phyloP scores from a whole-genome alignment of 805 yeast genomes.

The Starmerella potacharoeniae region DNA sequence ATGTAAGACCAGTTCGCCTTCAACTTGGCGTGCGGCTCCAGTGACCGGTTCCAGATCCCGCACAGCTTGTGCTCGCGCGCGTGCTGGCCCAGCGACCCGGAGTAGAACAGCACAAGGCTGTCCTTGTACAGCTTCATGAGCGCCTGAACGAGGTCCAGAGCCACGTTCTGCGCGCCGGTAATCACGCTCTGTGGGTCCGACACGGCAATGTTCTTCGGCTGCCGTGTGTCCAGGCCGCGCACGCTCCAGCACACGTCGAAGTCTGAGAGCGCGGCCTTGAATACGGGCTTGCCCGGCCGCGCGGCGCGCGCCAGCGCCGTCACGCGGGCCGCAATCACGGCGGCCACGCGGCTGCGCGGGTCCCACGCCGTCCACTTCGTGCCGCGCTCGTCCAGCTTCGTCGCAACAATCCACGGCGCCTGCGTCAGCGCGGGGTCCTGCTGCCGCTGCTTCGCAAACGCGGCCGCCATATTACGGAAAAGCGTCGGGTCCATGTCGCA shows the following conservation, averaged over 20 bases:
- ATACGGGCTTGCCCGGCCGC: constrained; percentile 39
- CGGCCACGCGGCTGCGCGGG: constrained; percentile 34
- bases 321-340: constrained; percentile 76
- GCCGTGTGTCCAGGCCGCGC: constrained; percentile 29
- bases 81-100: constrained; percentile 36
- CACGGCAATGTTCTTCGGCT: constrained; percentile 34
- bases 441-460: constrained; percentile 57
- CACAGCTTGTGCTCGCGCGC: constrained; percentile 44
- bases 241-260: constrained; percentile 69
- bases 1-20: constrained; percentile 74
- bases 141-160: constrained; percentile 47
- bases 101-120: constrained; percentile 54
- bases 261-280: constrained; percentile 73
- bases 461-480: constrained; percentile 48
- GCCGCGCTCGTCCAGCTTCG: constrained; percentile 80
- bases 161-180: constrained; percentile 47
- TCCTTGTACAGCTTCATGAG: constrained; percentile 54
- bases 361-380: constrained; percentile 61
- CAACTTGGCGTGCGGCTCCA: constrained; percentile 49
- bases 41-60: constrained; percentile 68
- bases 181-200: constrained; percentile 31
- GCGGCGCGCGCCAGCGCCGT: constrained; percentile 62
- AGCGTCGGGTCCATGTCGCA: constrained; percentile 43
- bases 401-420: constrained; percentile 70
- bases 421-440: constrained; percentile 73